Conservation (phyloP, 352 stramenopile genomes). For the Phytopythium litorale region DNA sequence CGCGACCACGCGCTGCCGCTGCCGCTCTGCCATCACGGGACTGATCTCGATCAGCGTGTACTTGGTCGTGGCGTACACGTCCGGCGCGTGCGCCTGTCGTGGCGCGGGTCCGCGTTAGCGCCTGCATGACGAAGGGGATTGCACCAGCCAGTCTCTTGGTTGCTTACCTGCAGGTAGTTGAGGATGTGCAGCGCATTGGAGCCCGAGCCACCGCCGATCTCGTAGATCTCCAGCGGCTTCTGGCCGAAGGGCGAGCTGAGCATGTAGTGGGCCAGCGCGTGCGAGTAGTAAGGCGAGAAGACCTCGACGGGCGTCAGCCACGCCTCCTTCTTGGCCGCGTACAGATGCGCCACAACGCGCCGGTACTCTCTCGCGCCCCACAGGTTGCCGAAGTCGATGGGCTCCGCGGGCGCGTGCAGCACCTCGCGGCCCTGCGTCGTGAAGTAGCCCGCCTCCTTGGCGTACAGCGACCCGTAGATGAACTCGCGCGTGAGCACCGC, state of each 20-base stretch:
- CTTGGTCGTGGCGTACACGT: slow-evolving; percentile 75
- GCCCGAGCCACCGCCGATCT: slow-evolving; percentile 86
- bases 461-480: slow-evolving; percentile 81
- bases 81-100: slow-evolving; percentile 32
- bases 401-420: slow-evolving; percentile 52
- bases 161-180: slow-evolving; percentile 62
- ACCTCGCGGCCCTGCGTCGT: slow-evolving; percentile 71
- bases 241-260: slow-evolving; percentile 62
- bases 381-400: slow-evolving; percentile 76
- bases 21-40: slow-evolving; percentile 77
- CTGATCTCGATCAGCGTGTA: slow-evolving; percentile 91
- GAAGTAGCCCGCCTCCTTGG: slow-evolving; percentile 78
- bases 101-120: not conserved
- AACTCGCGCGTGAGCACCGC: slow-evolving; percentile 75
- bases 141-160: too few species aligned
- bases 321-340: slow-evolving; percentile 64
- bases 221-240: slow-evolving; percentile 66
- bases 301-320: slow-evolving; percentile 91
- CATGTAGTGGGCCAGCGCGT: slow-evolving; percentile 87
- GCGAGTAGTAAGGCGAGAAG: slow-evolving; percentile 86
- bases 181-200: slow-evolving; percentile 90
- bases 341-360: slow-evolving; percentile 53
- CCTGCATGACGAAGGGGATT: not conserved
- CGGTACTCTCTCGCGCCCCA: slow-evolving; percentile 77
- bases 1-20: slow-evolving; percentile 52